These are phyloP conservation scores for Ustilago trichophora DNA, from an alignment of 1,284 basidiomycete genomes.

Conservation along the genomic window DNA sequence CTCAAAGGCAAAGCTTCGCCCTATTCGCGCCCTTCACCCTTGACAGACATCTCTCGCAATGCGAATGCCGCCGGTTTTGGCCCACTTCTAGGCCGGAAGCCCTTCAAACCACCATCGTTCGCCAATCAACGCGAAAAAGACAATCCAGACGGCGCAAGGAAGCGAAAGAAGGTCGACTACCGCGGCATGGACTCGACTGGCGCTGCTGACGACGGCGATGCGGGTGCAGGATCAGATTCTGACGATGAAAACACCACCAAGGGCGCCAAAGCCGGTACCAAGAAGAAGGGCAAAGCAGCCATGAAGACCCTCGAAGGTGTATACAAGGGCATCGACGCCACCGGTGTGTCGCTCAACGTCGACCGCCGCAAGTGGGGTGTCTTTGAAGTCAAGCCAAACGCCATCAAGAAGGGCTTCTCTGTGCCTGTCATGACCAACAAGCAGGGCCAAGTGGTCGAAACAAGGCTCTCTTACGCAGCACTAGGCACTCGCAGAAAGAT, in stretches of 20 bases:
- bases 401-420: constrained; percentile 73
- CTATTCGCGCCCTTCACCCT: constrained; percentile 18
- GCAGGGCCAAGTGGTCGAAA: constrained; percentile 77
- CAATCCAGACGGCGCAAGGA: constrained; percentile 38
- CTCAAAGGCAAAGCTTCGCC: constrained; percentile 21
- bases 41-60: constrained; percentile 35
- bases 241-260: constrained; percentile 22
- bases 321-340: constrained; percentile 63
- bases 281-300: constrained; percentile 40
- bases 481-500: constrained; percentile 86
- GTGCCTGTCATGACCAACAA: constrained; percentile 85
- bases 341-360: constrained; percentile 61
- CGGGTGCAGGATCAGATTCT: constrained; percentile 26
- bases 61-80: constrained; percentile 61
- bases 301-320: constrained; percentile 58
- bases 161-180: constrained; percentile 62
- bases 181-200: constrained; percentile 56
- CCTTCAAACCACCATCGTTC: constrained; percentile 61
- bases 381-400: constrained; percentile 54
- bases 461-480: constrained; percentile 76
- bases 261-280: constrained; percentile 13
- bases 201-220: constrained; percentile 44
- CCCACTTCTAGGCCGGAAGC: constrained; percentile 54
- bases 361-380: constrained; percentile 59
- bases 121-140: constrained; percentile 39